Evolutionary conservation across 139 green algal species (phyloP).

Genomic region (Chlamydomonas incerta): DNA sequence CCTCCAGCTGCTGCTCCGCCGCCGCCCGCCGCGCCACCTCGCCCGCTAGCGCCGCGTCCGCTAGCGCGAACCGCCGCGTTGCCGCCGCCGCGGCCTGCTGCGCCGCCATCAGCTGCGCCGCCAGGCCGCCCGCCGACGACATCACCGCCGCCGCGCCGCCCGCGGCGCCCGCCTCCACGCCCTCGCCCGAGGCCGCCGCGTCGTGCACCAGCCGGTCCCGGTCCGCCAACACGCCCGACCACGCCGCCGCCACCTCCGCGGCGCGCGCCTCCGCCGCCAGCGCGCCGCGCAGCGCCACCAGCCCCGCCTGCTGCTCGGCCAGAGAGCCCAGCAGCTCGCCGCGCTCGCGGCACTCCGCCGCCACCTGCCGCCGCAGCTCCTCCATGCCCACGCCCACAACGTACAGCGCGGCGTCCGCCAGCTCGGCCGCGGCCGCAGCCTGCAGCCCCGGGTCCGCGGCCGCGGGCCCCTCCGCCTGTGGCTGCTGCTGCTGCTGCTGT

Average conservation of each 20-base stretch:
- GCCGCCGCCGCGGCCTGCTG: slow-evolving; percentile 13
- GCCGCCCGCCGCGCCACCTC: slow-evolving; percentile 19
- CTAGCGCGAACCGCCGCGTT: slow-evolving; percentile 1
- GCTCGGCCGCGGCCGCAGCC: slow-evolving; percentile 29
- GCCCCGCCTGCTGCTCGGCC: slow-evolving; percentile 53
- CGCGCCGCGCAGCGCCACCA: slow-evolving; percentile 47
- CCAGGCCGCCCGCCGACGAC: not conserved
- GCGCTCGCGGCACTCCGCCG: slow-evolving; percentile 63
- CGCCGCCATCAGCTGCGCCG: not conserved
- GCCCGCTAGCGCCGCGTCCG: slow-evolving; percentile 33
- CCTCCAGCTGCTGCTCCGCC: slow-evolving; percentile 35
- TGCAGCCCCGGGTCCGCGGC: not conserved
- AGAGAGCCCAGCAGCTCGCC: slow-evolving; percentile 62
- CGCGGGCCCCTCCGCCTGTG: not conserved
- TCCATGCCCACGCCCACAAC: slow-evolving; percentile 66
- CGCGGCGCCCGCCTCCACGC: not conserved
- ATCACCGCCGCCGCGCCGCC: not conserved
- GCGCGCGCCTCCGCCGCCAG: slow-evolving; percentile 38
- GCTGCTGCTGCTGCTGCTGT: not conserved
- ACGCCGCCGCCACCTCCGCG: slow-evolving; percentile 12
- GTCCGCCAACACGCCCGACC: slow-evolving; percentile 13
- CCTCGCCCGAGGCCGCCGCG: not conserved
- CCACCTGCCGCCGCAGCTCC: slow-evolving; percentile 64
- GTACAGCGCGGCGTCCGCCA: slow-evolving; percentile 66
- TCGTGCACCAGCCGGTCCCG: not conserved